These are phyloP conservation scores for Gossypium rotundifolium DNA, from an alignment of 345 rosid species.

Conservation along the genomic window DNA sequence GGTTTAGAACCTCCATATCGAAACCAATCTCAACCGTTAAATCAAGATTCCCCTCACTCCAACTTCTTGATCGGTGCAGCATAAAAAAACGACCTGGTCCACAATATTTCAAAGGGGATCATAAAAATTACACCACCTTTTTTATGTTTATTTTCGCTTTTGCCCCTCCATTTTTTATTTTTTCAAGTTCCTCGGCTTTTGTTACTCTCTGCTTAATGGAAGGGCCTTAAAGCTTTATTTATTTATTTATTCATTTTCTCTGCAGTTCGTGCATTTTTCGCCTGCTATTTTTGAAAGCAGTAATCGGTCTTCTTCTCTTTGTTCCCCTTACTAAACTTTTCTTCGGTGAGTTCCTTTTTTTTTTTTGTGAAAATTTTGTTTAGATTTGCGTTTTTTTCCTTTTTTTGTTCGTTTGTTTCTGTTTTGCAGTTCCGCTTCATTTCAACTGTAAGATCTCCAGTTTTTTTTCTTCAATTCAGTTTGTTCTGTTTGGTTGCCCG, in stretches of 20 bases:
- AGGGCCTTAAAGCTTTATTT: conserved; percentile 35
- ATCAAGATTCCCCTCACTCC: too few relatives aligned
- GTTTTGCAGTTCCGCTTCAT: neutral
- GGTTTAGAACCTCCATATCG: too few relatives aligned
- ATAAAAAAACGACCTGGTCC: conserved; percentile 16
- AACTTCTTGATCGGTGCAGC: conserved; percentile 13
- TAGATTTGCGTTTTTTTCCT: neutral
- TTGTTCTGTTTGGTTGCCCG: neutral
- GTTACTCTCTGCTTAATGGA: conserved; percentile 64
- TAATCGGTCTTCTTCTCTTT: conserved; percentile 14
- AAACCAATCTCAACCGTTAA: too few relatives aligned
- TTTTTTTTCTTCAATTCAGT: neutral
- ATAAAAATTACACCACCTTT: conserved; percentile 6
- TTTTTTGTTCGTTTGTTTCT: neutral
- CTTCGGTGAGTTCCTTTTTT: conserved; percentile 12
- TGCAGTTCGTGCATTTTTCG: conserved; percentile 26
- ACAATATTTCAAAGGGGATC: neutral
- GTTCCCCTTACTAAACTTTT: conserved; percentile 1
- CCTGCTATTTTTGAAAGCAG: conserved; percentile 4
- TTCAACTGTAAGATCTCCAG: neutral
- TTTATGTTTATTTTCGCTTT: conserved; percentile 20
- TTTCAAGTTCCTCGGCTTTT: conserved; percentile 31
- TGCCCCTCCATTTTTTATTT: conserved; percentile 17
- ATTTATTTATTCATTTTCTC: conserved; percentile 15
- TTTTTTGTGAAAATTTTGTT: neutral